A percentile compares a stretch with the other conserved stretches of the same genome.
phyloP scores from a whole-genome alignment of 1,139 yeast species.

The Meyerozyma smithsonii region DNA sequence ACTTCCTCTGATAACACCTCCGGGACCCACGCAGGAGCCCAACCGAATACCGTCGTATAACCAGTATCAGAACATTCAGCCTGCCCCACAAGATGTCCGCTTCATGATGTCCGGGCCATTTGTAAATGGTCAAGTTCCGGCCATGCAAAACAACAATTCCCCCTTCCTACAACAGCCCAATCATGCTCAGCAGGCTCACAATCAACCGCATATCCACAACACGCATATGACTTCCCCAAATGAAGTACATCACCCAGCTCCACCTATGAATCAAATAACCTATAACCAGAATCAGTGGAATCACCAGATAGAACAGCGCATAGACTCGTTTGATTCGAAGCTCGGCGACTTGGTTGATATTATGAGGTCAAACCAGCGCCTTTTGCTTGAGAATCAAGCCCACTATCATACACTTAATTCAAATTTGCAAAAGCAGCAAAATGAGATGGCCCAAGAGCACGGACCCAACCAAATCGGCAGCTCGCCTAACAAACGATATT shows the following conservation, averaged over 20 bases:
- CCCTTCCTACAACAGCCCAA: neutral
- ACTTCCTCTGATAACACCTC: slow-evolving; percentile 26
- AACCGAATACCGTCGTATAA: neutral
- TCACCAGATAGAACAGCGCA: slow-evolving; percentile 38
- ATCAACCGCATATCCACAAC: neutral
- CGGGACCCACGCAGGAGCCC: slow-evolving; percentile 5
- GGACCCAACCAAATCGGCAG: neutral
- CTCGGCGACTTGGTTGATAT: slow-evolving; percentile 40
- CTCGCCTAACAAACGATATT: neutral
- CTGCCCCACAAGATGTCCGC: slow-evolving; percentile 3
- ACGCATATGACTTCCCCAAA: neutral
- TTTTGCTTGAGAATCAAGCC: slow-evolving; percentile 19
- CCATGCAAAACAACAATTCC: neutral
- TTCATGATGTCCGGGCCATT: slow-evolving; percentile 1
- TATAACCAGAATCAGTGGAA: slow-evolving; percentile 32
- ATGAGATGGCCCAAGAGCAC: neutral
- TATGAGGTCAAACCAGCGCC: slow-evolving; percentile 28
- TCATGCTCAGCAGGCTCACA: neutral
- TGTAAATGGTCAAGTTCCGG: neutral
- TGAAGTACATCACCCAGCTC: neutral
- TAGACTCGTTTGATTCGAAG: slow-evolving; percentile 43
- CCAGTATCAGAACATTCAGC: neutral
- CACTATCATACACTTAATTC: slow-evolving; percentile 3
- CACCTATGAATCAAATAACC: neutral
- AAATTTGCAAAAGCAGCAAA: neutral